Evolutionary conservation across 202 grass and related monocot genomes (phyloP), one percentile per base, ranked within the genome.

Genomic region (Elaeis oleifera): DNA sequence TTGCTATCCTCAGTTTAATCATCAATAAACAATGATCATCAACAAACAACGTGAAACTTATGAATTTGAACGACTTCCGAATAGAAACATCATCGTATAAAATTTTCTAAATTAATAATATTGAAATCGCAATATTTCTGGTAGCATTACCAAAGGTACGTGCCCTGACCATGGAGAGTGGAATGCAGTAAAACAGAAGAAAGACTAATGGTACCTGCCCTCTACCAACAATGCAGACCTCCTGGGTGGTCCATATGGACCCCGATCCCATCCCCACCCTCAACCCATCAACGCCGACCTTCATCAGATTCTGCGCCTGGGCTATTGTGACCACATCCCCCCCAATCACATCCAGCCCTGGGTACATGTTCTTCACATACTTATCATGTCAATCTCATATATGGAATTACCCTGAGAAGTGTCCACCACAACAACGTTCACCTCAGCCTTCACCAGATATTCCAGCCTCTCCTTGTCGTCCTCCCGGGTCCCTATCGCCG

Each of bases 311-410:
- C 58, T 92, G 87, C 0, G 88, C 68, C 58, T 89, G 92, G 0
- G 82, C 76, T 49, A 86, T 91, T 0, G 88, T 89, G 63, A 97
- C 92, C 13, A 91, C 92, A 67, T 97, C 89, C 13, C 92, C 92
- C 17, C 82, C 88, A 13, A 92, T 84, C 59, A 88, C 50, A 78
- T 97, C 92, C 55, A 97, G 80, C 19, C 86, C 79, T 0, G 84
- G 77, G 11, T 78, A 91, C 74, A 71, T 77, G 57, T 62, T 82
- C 77, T 97, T 97, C 1, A 65, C 78, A 79, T 80, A 75, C 65
- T 92, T 97, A 97, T 97, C 92, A 91, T 80, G 5, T 92, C 81
- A n/a, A 97, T 61, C 78, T 97, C 88, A n/a, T 91, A 97, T 49
- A 80, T 75, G 3, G 92, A 97, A 70, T 97, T 91, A 21, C 88